phyloP scores from a whole-genome alignment of 148 eudicot species.

The Persicaria maculosa region DNA sequence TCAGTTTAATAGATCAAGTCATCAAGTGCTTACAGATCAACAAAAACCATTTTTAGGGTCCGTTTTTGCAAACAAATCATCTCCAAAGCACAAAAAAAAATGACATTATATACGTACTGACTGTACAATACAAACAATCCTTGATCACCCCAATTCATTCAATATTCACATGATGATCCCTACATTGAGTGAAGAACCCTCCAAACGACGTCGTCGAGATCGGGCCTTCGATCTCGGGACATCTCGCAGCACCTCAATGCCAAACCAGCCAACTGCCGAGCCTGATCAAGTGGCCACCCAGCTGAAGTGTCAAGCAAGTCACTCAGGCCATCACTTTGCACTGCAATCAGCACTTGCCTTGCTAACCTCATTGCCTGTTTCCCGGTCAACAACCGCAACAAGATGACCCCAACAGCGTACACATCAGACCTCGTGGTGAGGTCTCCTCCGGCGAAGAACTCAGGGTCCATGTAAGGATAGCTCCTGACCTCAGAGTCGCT shows the following conservation, averaged over 20 bases:
- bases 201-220: neutral
- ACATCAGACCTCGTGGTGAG: slow-evolving; percentile 43
- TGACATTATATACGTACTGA: no score
- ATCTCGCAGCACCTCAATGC: neutral
- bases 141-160: neutral
- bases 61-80: no score
- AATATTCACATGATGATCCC: no score
- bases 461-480: slow-evolving; percentile 42
- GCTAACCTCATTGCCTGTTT: neutral
- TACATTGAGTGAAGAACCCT: neutral
- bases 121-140: no score
- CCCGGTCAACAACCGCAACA: slow-evolving; percentile 35
- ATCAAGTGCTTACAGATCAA: no score
- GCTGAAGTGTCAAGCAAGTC: neutral
- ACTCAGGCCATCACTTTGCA: neutral
- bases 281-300: neutral
- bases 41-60: no score
- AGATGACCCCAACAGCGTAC: slow-evolving; percentile 44
- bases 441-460: slow-evolving; percentile 45
- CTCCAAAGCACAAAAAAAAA: no score
- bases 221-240: neutral
- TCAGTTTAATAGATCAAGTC: no score
- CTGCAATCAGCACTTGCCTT: no score
- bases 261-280: neutral
- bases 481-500: neutral